phyloP scores from a whole-genome alignment of 306 rosid genomes.

The Boehmeria nivea region DNA sequence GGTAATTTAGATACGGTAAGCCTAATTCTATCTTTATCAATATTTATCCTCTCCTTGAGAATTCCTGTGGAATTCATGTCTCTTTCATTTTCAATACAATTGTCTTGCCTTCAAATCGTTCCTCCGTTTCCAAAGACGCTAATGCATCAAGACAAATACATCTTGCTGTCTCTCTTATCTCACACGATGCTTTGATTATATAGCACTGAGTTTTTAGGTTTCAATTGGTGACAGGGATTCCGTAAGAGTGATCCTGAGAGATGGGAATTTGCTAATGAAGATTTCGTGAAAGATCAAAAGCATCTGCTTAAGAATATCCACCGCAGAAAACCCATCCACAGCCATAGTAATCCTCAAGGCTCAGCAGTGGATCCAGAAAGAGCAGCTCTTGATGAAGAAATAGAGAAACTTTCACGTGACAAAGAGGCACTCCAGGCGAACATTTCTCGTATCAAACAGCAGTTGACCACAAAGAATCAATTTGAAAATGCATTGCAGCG shows the following conservation, averaged over 20 bases:
- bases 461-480: constrained; percentile 47
- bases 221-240: constrained; percentile 61
- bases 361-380: constrained; percentile 73
- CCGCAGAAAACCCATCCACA: constrained; percentile 96
- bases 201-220: neutral
- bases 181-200: neutral
- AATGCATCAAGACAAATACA: neutral
- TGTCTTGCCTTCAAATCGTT: neutral
- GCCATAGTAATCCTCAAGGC: constrained; percentile 92
- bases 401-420: constrained; percentile 65
- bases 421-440: constrained; percentile 64
- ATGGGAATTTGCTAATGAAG: constrained; percentile 98
- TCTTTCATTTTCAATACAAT: too few species aligned
- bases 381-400: constrained; percentile 80
- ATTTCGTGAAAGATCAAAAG: constrained; percentile 79
- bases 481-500: constrained; percentile 51
- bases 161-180: neutral
- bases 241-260: constrained; percentile 83
- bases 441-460: constrained; percentile 49
- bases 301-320: constrained; percentile 90
- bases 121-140: neutral
- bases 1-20: too few species aligned
- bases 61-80: too few species aligned
- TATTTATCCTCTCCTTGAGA: too few species aligned
- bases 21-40: too few species aligned